phyloP scores from a whole-genome alignment of 495 filamentous ascomycete species.

The Hyaloscypha variabilis region DNA sequence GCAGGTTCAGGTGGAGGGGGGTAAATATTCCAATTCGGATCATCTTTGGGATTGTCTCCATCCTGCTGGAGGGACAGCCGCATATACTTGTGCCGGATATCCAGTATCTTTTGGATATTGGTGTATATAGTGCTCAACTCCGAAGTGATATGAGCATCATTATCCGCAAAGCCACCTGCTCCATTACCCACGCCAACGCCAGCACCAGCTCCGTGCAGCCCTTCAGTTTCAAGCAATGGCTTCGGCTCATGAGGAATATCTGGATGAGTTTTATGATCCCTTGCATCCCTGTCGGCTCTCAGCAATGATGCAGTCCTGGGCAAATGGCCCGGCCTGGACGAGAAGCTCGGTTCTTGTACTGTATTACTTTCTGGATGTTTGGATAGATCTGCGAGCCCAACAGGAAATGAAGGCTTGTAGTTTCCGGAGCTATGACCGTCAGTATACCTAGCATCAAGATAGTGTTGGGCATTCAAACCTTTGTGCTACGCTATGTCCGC shows the following conservation, averaged over 20 bases:
- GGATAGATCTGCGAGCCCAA: slow-evolving; percentile 32
- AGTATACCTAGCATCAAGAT: slow-evolving; percentile 1
- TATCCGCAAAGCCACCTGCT: slow-evolving; percentile 47
- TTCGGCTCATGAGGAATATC: slow-evolving; percentile 51
- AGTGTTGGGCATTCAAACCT: slow-evolving; percentile 15
- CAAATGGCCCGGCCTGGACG: slow-evolving; percentile 14
- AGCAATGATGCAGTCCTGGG: slow-evolving; percentile 37
- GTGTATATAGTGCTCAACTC: slow-evolving; percentile 84
- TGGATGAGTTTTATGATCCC: slow-evolving; percentile 46
- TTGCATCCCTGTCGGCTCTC: slow-evolving; percentile 47
- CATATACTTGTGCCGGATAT: slow-evolving; percentile 89
- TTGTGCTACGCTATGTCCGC: slow-evolving; percentile 27
- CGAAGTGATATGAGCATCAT: slow-evolving; percentile 71
- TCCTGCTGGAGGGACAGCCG: slow-evolving; percentile 80
- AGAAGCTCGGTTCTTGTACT: slow-evolving; percentile 34
- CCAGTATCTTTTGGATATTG: slow-evolving; percentile 81
- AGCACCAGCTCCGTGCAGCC: slow-evolving; percentile 52
- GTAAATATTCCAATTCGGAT: slow-evolving; percentile 83
- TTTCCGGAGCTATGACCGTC: slow-evolving; percentile 24
- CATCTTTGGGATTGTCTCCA: slow-evolving; percentile 84
- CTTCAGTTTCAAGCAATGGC: slow-evolving; percentile 46
- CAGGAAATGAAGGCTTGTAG: slow-evolving; percentile 33
- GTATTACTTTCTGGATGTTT: slow-evolving; percentile 35
- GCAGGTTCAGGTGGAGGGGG: slow-evolving; percentile 87
- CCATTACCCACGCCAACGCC: slow-evolving; percentile 49